Evolutionary conservation across 495 filamentous ascomycete species (phyloP).

Genomic region (Talaromyces stipitatus): DNA sequence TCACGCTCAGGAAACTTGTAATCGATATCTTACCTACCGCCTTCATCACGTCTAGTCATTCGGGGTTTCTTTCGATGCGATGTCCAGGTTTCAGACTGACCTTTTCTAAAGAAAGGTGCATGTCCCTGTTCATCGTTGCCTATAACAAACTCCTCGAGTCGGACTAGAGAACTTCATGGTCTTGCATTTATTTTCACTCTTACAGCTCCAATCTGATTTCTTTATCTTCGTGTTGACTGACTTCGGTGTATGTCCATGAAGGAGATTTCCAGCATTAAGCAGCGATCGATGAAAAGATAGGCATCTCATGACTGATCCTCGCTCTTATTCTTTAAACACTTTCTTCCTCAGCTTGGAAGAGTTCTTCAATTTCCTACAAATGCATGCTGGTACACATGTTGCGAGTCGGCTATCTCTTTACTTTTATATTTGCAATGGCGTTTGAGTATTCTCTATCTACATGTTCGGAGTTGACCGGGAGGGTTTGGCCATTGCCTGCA

Average conservation of each 20-base stretch:
- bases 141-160: neutral
- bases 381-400: neutral
- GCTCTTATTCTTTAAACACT: neutral
- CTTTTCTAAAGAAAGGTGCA: conserved; percentile 6
- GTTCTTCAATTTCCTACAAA: neutral
- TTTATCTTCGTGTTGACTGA: conserved; percentile 6
- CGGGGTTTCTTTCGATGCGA: neutral
- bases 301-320: neutral
- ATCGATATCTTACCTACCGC: conserved; percentile 5
- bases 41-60: neutral
- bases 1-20: conserved; percentile 11
- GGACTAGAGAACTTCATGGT: neutral
- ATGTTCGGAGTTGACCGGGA: neutral
- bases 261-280: neutral
- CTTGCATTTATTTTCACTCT: neutral
- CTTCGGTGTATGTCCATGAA: conserved; percentile 6
- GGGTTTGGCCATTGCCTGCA: neutral
- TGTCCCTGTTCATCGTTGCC: conserved; percentile 7
- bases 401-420: neutral
- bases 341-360: neutral
- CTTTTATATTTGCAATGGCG: neutral
- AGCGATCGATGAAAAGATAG: neutral
- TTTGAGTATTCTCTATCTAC: neutral
- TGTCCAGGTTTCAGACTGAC: conserved; percentile 13
- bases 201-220: neutral